phyloP scores from a whole-genome alignment of 306 rosid species.

The Rosa multiflora region DNA sequence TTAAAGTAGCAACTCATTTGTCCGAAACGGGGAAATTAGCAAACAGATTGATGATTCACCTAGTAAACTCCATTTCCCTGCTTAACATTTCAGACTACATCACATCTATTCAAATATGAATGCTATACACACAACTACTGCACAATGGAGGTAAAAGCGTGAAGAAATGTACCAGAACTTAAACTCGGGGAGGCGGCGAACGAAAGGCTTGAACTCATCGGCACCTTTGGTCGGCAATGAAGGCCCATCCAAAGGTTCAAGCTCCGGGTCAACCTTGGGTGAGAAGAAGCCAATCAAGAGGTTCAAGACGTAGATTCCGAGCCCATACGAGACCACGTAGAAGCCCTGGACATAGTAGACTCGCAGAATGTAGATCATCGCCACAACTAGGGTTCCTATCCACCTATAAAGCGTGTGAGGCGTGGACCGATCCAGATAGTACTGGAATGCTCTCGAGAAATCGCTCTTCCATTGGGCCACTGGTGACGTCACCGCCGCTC shows the following conservation, averaged over 20 bases:
- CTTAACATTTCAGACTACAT: too few relatives aligned
- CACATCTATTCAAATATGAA: neutral
- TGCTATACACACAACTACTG: neutral
- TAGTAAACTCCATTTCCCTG: neutral
- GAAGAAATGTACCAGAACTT: constrained; percentile 31
- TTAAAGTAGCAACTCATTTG: neutral
- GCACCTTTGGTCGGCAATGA: constrained; percentile 27
- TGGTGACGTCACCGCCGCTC: constrained; percentile 7
- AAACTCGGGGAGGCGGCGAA: constrained; percentile 43
- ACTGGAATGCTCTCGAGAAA: constrained; percentile 47
- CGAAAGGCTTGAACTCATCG: constrained; percentile 49
- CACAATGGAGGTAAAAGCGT: neutral
- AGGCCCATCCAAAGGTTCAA: constrained; percentile 34
- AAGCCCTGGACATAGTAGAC: constrained; percentile 62
- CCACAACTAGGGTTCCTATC: constrained; percentile 31
- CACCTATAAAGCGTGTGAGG: constrained; percentile 36
- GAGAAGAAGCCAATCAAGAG: constrained; percentile 70
- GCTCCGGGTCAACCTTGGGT: constrained; percentile 70
- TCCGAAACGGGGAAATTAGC: neutral
- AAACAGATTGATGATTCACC: neutral
- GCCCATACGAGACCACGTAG: constrained; percentile 61
- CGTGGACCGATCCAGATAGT: constrained; percentile 56
- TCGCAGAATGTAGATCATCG: constrained; percentile 48
- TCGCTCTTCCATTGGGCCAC: constrained; percentile 15
- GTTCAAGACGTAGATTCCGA: constrained; percentile 62